Evolutionary conservation across 1,284 basidiomycete genomes (phyloP), one percentile per base, ranked within the genome.

Genomic region (Fomitiporia mediterranea): DNA sequence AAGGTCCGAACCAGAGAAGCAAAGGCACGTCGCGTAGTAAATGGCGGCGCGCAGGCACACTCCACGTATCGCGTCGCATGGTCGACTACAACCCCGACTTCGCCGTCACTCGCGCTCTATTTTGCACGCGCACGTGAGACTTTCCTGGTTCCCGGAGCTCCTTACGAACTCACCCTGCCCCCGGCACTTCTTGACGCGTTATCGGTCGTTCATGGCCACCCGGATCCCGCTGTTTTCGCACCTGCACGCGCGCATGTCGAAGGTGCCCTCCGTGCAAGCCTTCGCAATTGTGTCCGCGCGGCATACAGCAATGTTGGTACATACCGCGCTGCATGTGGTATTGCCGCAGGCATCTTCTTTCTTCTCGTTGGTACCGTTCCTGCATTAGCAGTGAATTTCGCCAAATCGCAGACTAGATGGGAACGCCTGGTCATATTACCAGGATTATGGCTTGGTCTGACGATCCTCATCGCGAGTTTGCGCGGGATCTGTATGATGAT

Each of bases 231-330:
- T 2, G 70, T 82, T 6, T 87, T 90, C 63, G 70, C 72, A 38
- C 77, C 82, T 35, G 73, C 88, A 19, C 78, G 76, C 6, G 68
- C 77, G 32, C 79, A 84, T 62, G 76, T 77, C 2, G 77, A 75
- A n/a, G 71, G 68, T 30, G 80, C 81, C 74, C 78, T 91, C 42
- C 74, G 81, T 53, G 79, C 78, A 39, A 83, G 80, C 50, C 77
- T 90, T 6, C 70, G 71, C n/a, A 76, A 83, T 1, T 90, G 89
- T 64, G 83, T 89, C 21, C 69, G 74, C 17, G 83, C 82, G 2
- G 83, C 86, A 46, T 82, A 81, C 67, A 82, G 79, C 64, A 90
- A 91, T 62, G 86, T 89, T 9, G 89, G 89, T n/a, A 86, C 80
- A 52, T 75, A 76, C 44, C 76, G 88, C 44, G 86, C 82, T 1